These are phyloP conservation scores for Backusella morwellensis DNA, from an alignment of 192 early-diverging fungal species.

Conservation along the genomic window DNA sequence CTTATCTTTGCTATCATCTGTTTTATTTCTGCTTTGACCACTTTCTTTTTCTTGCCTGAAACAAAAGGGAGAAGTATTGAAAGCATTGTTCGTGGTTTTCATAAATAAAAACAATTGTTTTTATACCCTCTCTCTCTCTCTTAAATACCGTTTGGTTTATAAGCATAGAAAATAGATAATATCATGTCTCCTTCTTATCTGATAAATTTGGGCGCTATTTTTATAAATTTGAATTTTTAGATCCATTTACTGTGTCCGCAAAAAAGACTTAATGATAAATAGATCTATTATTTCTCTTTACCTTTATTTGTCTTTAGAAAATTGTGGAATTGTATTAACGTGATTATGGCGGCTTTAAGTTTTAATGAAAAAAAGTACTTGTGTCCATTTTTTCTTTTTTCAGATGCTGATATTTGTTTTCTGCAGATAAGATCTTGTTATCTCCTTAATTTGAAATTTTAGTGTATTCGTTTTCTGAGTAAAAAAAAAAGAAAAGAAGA, in stretches of 20 bases:
- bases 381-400: no score
- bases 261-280: no score
- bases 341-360: no score
- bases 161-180: background rate
- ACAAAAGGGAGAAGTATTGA: slow-evolving; percentile 57
- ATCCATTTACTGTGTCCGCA: no score
- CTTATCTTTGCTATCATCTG: slow-evolving; percentile 10
- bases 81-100: slow-evolving; percentile 38
- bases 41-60: slow-evolving; percentile 46
- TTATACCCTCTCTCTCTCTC: background rate
- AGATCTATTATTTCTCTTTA: no score
- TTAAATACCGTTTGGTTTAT: background rate
- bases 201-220: background rate
- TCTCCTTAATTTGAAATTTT: background rate
- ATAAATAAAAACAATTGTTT: background rate
- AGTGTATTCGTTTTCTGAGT: background rate
- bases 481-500: background rate
- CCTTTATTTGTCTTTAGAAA: no score
- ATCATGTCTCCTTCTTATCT: background rate
- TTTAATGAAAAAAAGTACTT: no score
- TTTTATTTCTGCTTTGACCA: slow-evolving; percentile 30
- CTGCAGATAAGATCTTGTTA: background rate
- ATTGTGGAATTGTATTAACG: no score
- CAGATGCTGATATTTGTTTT: no score
- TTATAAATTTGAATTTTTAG: no score